A percentile compares a stretch with the other conserved stretches of the same genome.
Evolutionary conservation across 106 monocot species (phyloP).

Genomic region (Dioscorea dumetorum): DNA sequence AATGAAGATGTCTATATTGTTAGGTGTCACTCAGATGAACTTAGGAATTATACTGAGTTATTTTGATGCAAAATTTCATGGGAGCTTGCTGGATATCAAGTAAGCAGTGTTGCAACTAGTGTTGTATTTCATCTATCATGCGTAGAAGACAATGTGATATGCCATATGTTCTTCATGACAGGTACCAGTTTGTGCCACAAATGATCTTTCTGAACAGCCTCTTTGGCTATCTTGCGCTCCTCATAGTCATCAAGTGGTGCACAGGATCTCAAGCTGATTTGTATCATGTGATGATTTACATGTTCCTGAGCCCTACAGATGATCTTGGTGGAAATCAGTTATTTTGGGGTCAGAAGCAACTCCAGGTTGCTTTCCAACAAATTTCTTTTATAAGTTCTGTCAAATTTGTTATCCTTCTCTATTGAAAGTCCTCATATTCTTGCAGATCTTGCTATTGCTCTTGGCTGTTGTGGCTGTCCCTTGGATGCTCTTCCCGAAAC

Average conservation of each 20-base stretch:
- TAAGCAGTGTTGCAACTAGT: conserved; percentile 12
- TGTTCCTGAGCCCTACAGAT: conserved; percentile 71
- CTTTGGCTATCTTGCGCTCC: conserved; percentile 73
- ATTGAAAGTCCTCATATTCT: conserved; percentile 6
- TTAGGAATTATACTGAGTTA: conserved; percentile 89
- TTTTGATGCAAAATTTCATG: conserved; percentile 89
- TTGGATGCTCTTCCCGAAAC: conserved; percentile 98
- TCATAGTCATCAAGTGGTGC: conserved; percentile 79
- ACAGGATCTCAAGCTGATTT: conserved; percentile 79
- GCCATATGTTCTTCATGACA: conserved; percentile 14
- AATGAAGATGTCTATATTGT: conserved; percentile 99
- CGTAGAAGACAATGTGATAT: background rate
- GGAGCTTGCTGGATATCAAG: conserved; percentile 77
- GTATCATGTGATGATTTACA: conserved; percentile 91
- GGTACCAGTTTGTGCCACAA: conserved; percentile 80
- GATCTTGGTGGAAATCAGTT: conserved; percentile 74
- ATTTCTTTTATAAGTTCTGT: background rate
- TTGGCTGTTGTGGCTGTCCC: conserved; percentile 86
- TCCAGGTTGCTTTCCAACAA: conserved; percentile 44
- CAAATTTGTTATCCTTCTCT: background rate
- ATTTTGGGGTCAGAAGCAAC: conserved; percentile 71
- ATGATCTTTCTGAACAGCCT: conserved; percentile 85
- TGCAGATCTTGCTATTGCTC: conserved; percentile 87
- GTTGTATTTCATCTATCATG: background rate
- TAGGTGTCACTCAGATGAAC: conserved; percentile 94